Evolutionary conservation across 495 filamentous ascomycete genomes (phyloP), one percentile per base, ranked within the genome.

Genomic region (Cenococcum geophilum): DNA sequence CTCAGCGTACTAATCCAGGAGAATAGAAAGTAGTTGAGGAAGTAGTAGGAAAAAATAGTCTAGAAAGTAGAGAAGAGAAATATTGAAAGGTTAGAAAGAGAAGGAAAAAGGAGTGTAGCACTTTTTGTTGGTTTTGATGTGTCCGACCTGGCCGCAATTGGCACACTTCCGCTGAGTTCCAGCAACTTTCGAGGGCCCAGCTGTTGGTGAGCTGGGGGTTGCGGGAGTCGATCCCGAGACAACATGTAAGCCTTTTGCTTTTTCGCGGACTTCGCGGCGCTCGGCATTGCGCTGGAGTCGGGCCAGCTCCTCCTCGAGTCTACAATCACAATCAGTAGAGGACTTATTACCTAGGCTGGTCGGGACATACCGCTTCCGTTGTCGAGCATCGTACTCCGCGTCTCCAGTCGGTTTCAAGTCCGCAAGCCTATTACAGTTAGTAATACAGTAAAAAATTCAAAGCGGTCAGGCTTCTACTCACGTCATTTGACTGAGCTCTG

Each of bases 121-220:
- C 88, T 92, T 97, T 79, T 96, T 93, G 78, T 97, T 97, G n/a
- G 92, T 97, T 75, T 95, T 95, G 80, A 99, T 99, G 69, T 99
- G 93, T 23, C 93, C 93, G 21, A 92, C 86, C 68, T 91, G 86
- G 35, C 92, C 92, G 68, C 93, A 99, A 73, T 96, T 97, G 25
- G 95, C 92, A 70, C 93, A 99, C 73, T 97, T 97, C 63, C 95
- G 82, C 27, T 89, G 89, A 1, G 93, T 99, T 10, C 72, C 70
- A 12, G 72, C 57, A 55, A 74, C 68, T 32, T 68, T 70, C 36
- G 47, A 32, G 34, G 64, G 59, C 43, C 68, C 73, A 21, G 71
- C 74, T 5, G 70, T 73, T 14, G 78, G 76, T 23, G 74, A 75
- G 14, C 71, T 69, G 5, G 71, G 61, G 11, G 64, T 74, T 9